Base-by-base conservation (phyloP, 306 rosid species). In the Arachis stenosperma region DNA sequence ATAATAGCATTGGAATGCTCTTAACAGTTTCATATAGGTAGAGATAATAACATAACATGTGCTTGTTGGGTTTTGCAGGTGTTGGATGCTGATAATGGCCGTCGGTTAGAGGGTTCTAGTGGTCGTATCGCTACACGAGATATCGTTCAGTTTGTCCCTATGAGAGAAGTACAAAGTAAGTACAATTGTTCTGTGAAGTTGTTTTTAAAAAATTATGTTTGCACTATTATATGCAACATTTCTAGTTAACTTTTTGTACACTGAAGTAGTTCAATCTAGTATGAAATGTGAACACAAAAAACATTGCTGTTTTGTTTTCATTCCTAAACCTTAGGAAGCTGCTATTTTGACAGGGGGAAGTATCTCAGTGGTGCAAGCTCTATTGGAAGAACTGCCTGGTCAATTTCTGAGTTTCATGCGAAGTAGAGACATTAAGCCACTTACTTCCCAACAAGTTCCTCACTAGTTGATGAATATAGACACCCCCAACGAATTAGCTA, bases 141-240 rank as follows among this genome's bases (percentile, higher is more conserved):
- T 67, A 85, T 91, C 0, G 95, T 94, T 22, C 98, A 94, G 74
- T 94, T 94, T 84, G 92, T 94, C 56, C 88, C 95, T 0, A 88
- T 91, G 89, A 80, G 86, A 71, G 86, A 88, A 62, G 91, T 91
- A 50, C 89, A 88, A 3, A 78, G 98, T 91, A 55, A 82, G 96
- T 77, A 54, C 1, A 9, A 9, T 39, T 46, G 11, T 13, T 42
- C 66, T 46, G 14, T 12, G 0, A 68, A 61, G 64, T 68, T 22
- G 27, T 22, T 22, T 22, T 1, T 22, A 22, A 22, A 22, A 1
- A 22, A 22, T 22, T 22, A 22, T 22, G 27, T 22, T 22, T 22
- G 27, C 27, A 22, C 1, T 22, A 22, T 22, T 22, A 22, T 22
- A 22, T 22, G 27, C 27, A 22, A 22, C 27, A 22, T 22, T 22